Evolutionary conservation across 176 grass and related monocot genomes (phyloP).

Genomic region (Zoysia pacifica): DNA sequence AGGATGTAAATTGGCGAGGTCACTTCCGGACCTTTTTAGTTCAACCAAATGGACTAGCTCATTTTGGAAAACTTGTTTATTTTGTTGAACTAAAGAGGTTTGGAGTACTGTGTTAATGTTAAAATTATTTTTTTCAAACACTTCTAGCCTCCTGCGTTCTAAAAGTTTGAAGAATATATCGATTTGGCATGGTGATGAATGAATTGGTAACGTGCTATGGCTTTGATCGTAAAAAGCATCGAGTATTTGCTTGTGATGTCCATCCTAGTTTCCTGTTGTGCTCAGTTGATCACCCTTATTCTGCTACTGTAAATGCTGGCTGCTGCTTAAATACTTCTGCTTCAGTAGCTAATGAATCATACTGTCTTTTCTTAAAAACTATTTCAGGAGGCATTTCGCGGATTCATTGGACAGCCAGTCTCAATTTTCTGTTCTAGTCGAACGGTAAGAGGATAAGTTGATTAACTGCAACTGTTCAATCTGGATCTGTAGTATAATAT

Average conservation of each 20-base stretch:
- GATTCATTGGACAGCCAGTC: slow-evolving; percentile 82
- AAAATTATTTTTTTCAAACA: background rate
- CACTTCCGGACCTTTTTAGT: too few species aligned
- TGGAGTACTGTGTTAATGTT: background rate
- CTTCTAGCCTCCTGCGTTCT: background rate
- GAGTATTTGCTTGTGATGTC: background rate
- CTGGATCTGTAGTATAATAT: background rate
- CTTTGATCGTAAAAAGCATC: background rate
- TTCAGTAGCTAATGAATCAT: slow-evolving; percentile 17
- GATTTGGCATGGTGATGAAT: background rate
- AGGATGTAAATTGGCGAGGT: too few species aligned
- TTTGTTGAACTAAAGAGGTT: too few species aligned
- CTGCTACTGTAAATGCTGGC: background rate
- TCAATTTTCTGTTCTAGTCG: slow-evolving; percentile 79
- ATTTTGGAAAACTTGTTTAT: too few species aligned
- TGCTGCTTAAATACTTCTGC: slow-evolving; percentile 5
- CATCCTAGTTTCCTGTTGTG: background rate
- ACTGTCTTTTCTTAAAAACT: slow-evolving; percentile 16
- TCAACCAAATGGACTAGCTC: too few species aligned
- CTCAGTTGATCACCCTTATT: background rate
- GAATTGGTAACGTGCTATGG: background rate
- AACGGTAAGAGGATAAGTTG: slow-evolving; percentile 55
- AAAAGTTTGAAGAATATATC: background rate
- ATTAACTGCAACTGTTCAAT: background rate
- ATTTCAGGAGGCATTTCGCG: slow-evolving; percentile 85